Evolutionary conservation across 2,329 filamentous ascomycete genomes (phyloP), one percentile per base, ranked within the genome.

Genomic region (Zalaria obscura): DNA sequence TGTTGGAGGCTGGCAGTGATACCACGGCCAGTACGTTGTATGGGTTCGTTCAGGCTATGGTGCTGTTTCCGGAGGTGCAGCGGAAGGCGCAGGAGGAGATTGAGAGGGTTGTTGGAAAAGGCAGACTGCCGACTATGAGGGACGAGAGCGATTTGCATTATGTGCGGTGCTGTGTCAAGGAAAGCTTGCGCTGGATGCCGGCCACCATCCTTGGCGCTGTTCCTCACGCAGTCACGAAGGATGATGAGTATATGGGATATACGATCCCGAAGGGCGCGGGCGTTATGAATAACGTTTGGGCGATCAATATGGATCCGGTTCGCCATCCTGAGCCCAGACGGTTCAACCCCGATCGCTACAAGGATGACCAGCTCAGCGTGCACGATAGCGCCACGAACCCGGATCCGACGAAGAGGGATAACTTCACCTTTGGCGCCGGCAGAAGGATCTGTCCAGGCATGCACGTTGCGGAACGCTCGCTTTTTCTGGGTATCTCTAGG

Each of bases 381-480:
- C 53, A 49, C 5, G 57, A 60, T 37, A 54, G 47, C 35, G 57
- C 53, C 10, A 54, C 37, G 0, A 58, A 65, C 25, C 45, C 60
- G 0, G 62, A 67, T 40, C 54, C 57, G 0, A 53, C 56, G 1
- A 61, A 70, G 49, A 61, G 70, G 9, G 72, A 75, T 38, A 65
- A 69, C 5, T 75, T 72, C 52, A 65, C 62, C 0, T 78, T 74
- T 41, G 73, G 74, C 18, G 68, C 67, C 5, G 73, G 74, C 1
- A 61, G 73, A 4, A 62, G 75, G 25, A 65, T 76, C 35, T 79
- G 75, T 52, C 73, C 69, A 3, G 75, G 75, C 0, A 70, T 73
- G 27, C 69, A 75, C 40, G 59, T 78, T 2, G 70, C 70, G 0
- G 66, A 70, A 42, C 63, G 65, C 4, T 63, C 59, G 6, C 47